Evolutionary conservation across 345 rosid species (phyloP).

Genomic region (Cardiospermum halicacabum): DNA sequence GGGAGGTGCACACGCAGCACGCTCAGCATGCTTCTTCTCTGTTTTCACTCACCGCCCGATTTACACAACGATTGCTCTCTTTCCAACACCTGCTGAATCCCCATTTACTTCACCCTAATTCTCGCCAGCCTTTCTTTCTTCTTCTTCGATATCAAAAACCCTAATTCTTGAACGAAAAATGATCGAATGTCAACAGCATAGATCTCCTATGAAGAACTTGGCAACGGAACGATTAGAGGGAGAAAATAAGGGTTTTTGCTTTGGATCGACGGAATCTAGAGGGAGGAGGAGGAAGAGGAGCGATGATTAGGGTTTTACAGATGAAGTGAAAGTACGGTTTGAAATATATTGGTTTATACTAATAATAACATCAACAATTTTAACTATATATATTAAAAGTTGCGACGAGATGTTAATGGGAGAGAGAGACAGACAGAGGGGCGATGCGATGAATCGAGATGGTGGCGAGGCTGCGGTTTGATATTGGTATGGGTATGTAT

Average conservation of each 20-base stretch:
- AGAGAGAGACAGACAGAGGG: neutral
- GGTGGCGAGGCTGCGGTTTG: neutral
- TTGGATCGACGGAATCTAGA: slow-evolving; percentile 4
- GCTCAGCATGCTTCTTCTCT: slow-evolving; percentile 71
- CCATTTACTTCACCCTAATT: slow-evolving; percentile 42
- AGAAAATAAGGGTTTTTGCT: neutral
- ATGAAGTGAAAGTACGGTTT: slow-evolving; percentile 1
- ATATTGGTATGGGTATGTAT: too few relatives aligned
- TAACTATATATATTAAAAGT: neutral
- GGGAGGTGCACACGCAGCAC: slow-evolving; percentile 93
- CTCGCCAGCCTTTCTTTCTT: slow-evolving; percentile 41
- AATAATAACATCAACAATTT: neutral
- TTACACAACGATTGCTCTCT: slow-evolving; percentile 12
- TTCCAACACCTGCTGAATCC: slow-evolving; percentile 65
- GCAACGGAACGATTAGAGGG: neutral
- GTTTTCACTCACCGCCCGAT: slow-evolving; percentile 30
- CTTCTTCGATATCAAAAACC: slow-evolving; percentile 25
- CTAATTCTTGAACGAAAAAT: slow-evolving; percentile 5
- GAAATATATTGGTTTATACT: neutral
- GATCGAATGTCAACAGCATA: neutral
- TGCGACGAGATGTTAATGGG: neutral
- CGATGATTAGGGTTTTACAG: slow-evolving; percentile 42
- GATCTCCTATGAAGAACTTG: neutral
- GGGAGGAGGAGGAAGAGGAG: slow-evolving; percentile 6
- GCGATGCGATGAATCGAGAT: neutral